phyloP scores from a whole-genome alignment of 805 yeast genomes.

The Teunomyces pallodes region DNA sequence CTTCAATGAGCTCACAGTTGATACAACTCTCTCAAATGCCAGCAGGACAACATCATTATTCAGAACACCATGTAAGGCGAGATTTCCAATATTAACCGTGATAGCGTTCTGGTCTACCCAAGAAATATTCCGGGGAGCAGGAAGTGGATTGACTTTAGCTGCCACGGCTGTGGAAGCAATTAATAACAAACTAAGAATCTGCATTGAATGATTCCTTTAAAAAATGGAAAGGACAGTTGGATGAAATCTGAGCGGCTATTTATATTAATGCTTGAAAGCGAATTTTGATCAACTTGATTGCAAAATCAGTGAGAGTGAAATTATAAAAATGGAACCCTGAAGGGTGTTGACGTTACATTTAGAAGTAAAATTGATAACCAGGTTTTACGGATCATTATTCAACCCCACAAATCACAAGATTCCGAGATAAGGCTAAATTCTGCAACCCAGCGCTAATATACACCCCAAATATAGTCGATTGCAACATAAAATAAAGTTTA shows the following conservation, averaged over 20 bases:
- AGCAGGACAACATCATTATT: conserved; percentile 13
- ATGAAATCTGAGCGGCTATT: too few relatives aligned
- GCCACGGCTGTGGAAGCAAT: background rate
- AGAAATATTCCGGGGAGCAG: conserved; percentile 17
- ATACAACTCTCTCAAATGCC: conserved; percentile 23
- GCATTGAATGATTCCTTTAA: background rate
- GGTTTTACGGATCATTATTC: background rate
- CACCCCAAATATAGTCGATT: background rate
- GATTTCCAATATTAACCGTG: conserved; percentile 1
- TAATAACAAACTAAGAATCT: background rate
- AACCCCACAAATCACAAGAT: background rate
- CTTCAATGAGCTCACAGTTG: conserved; percentile 17
- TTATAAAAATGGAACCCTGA: background rate
- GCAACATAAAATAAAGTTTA: background rate
- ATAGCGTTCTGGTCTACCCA: conserved; percentile 13
- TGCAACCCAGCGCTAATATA: too few relatives aligned
- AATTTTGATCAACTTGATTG: too few relatives aligned
- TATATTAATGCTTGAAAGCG: background rate
- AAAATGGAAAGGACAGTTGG: background rate
- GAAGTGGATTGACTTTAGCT: conserved; percentile 19
- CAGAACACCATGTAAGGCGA: conserved; percentile 6
- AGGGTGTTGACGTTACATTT: background rate
- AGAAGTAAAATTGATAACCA: background rate
- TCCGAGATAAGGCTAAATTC: background rate
- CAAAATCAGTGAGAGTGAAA: too few relatives aligned